phyloP scores from a whole-genome alignment of 225 moss, liverwort and hornwort genomes.

The Climacium dendroides region DNA sequence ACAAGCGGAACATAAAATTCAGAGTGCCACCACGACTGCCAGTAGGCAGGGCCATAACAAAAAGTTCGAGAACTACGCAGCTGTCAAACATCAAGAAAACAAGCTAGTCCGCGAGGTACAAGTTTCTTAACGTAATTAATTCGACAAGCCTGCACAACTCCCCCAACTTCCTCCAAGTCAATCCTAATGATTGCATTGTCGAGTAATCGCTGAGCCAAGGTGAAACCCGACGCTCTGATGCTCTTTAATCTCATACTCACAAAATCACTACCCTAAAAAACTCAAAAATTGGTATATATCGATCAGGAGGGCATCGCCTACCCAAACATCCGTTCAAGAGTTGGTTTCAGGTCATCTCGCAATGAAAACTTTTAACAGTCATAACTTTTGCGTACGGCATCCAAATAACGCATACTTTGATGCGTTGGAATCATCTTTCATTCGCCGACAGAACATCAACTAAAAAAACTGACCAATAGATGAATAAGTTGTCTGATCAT shows the following conservation, averaged over 20 bases:
- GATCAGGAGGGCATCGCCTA: not conserved
- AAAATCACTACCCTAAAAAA: not conserved
- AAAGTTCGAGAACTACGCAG: not conserved
- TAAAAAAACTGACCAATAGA: not conserved
- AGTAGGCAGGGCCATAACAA: not conserved
- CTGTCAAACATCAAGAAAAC: not conserved
- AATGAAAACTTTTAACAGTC: not conserved
- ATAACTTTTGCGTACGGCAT: not conserved
- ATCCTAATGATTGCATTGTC: too few relatives aligned
- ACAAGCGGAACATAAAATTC: not conserved
- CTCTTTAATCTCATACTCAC: not conserved
- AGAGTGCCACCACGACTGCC: not conserved
- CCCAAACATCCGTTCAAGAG: not conserved
- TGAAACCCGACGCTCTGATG: not conserved
- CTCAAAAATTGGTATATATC: too few relatives aligned
- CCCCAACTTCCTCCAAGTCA: not conserved
- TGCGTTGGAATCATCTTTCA: not conserved
- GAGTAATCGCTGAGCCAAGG: not conserved
- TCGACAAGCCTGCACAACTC: not conserved
- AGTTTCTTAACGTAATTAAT: not conserved
- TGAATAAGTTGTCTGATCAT: not conserved
- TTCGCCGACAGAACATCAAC: not conserved
- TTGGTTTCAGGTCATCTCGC: not conserved
- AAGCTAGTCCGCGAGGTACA: not conserved
- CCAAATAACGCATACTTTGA: not conserved